Conservation (phyloP, 192 early-diverging fungal genomes). For the Coemansia asiatica region DNA sequence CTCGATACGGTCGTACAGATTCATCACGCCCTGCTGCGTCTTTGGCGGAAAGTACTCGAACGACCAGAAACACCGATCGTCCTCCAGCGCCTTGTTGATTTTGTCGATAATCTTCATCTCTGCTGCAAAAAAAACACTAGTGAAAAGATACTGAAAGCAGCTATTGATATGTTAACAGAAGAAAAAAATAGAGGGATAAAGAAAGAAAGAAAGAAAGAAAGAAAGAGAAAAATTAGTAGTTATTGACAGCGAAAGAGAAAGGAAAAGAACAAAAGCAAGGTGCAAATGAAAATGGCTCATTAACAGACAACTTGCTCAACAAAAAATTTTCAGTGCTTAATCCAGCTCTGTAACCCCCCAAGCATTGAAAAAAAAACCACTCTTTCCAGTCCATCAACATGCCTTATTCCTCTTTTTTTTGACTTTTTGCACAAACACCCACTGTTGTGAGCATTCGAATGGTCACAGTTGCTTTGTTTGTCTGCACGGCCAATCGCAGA, state of each 20-base stretch:
- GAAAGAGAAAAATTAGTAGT: not conserved
- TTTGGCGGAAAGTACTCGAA: slow-evolving; percentile 99
- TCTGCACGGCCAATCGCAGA: slow-evolving; percentile 6
- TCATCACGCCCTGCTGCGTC: slow-evolving; percentile 89
- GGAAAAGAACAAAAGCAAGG: not conserved
- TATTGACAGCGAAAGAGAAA: not conserved
- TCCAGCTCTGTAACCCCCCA: not conserved
- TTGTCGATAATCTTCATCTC: slow-evolving; percentile 77
- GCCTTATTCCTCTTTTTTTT: not conserved
- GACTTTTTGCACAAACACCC: not conserved
- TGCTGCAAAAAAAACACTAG: too few species aligned
- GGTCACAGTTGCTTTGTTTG: slow-evolving; percentile 4
- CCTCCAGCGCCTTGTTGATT: slow-evolving; percentile 65
- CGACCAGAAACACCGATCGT: slow-evolving; percentile 75
- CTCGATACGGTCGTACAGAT: slow-evolving; percentile 96
- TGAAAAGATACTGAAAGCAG: not conserved
- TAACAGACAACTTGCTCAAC: not conserved
- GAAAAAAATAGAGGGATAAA: slow-evolving; percentile 9
- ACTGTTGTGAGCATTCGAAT: not conserved
- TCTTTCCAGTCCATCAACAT: not conserved
- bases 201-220: slow-evolving; percentile 13
- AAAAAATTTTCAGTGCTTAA: not conserved
- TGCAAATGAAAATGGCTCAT: slow-evolving; percentile 2
- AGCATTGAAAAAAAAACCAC: not conserved
- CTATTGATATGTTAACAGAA: not conserved